These are phyloP conservation scores for Plectosphaerella cucumerina DNA, from an alignment of 2,329 filamentous ascomycete genomes.

Conservation along the genomic window DNA sequence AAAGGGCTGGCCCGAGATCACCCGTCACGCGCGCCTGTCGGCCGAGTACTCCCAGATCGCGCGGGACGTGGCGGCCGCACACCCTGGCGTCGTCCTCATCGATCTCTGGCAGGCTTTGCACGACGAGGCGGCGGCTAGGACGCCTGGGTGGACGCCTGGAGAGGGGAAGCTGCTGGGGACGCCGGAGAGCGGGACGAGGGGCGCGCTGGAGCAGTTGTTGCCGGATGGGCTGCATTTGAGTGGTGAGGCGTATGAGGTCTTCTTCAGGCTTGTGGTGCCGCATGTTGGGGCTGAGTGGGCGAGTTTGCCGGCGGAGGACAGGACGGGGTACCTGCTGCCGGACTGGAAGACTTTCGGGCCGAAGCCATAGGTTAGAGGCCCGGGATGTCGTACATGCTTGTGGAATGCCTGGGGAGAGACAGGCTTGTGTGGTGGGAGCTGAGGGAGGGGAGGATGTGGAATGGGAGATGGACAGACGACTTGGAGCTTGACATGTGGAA, in stretches of 20 bases:
- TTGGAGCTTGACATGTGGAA: constrained; percentile 5
- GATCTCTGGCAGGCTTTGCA: constrained; percentile 81
- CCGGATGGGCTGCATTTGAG: constrained; percentile 56
- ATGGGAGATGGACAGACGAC: constrained; percentile 2
- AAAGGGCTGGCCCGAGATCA: constrained; percentile 37
- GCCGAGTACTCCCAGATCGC: constrained; percentile 56
- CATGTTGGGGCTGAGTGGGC: constrained; percentile 43
- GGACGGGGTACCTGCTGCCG: constrained; percentile 39
- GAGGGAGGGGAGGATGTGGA: constrained; percentile 1
- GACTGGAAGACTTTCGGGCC: constrained; percentile 34
- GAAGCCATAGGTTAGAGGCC: too few relatives aligned
- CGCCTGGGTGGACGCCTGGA: constrained; percentile 50
- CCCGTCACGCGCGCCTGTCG: constrained; percentile 42
- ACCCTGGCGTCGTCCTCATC: constrained; percentile 64
- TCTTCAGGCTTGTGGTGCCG: constrained; percentile 43
- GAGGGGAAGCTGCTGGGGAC: constrained; percentile 45
- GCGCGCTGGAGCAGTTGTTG: constrained; percentile 47
- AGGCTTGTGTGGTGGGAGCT: not conserved
- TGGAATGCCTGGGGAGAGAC: too few relatives aligned
- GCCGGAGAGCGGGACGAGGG: constrained; percentile 42
- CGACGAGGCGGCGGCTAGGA: constrained; percentile 58
- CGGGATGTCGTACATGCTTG: too few relatives aligned
- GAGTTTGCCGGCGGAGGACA: constrained; percentile 27
- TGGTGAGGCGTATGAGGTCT: constrained; percentile 47
- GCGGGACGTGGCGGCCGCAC: constrained; percentile 63